Evolutionary conservation across 306 rosid genomes (phyloP), one percentile per base, ranked within the genome.

Genomic region (Prunus armeniaca): DNA sequence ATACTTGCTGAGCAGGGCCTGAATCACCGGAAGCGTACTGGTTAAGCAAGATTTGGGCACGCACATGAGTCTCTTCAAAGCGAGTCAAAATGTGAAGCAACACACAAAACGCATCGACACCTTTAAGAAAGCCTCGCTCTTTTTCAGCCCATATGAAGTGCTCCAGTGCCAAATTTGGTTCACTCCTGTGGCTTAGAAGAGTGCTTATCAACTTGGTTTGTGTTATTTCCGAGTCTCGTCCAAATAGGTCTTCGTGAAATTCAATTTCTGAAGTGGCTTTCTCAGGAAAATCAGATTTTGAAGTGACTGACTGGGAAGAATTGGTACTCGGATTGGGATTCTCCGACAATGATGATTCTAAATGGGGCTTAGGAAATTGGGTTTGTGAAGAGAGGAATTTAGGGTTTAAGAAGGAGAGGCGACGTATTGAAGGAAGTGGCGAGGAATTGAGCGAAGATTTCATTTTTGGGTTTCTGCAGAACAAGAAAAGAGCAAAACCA

Each of bases 1-100:
- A 46, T 12, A 79, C 78, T 54, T 38, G 49, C 0, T 84, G 82
- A 72, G 81, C n/a, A 47, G 85, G 88, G 61, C 67, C 68, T 0
- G 93, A 76, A 74, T 82, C 76, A 4, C 82, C 80, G 1, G 76
- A 58, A 12, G 81, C 88, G 41, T 64, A 88, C 27, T 60, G 67
- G 27, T 86, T 78, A 17, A 93, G 91, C 79, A 86, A 69, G 34
- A 9, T 8, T 55, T 63, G 71, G 79, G 81, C 84, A 38, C 1
- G 76, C 0, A 12, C 27, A 0, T 47, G 49, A 19, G 89, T 81
- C 60, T 78, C 25, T 18, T 77, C 63, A 38, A 22, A 69, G 14
- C 82, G 74, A 41, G 70, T 69, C 24, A 89, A 78, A 76, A 87
- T 86, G 69, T 89, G 92, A 78, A 91, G 82, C 81, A 91, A 61